Base-by-base conservation (phyloP, 75 land plant genomes). In the Selaginella moellendorffii region DNA sequence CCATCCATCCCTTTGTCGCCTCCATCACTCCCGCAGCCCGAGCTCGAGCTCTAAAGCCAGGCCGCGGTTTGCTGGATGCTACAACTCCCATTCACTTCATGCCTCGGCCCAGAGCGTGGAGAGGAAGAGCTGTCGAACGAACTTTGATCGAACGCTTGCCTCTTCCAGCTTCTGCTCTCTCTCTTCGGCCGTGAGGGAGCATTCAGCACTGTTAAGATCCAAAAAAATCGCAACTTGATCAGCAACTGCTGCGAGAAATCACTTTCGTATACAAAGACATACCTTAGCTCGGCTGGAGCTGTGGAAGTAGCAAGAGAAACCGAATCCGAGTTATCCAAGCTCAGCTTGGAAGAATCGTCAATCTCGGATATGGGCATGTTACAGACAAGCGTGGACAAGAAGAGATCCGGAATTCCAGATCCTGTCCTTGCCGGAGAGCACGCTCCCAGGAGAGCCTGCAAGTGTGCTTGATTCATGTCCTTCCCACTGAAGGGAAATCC, bases 81-180 rank as follows among this genome's bases (percentile, higher is more conserved):
- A n/a, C n/a, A n/a, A n/a, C n/a, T n/a, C n/a, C n/a, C n/a, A n/a
- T n/a, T n/a, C n/a, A n/a, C 14, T 5, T 36, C 46, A 36, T 5
- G 5, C 14, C 46, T 36, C 46, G 5, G 46, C 10, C 46, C 46
- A 36, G 10, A 88, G 66, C 25, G 90, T 83, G 14, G 90, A 86
- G 18, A 86, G 61, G 26, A 89, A 68, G 58, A 86, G 66, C 60
- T 83, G 83, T 66, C 81, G 90, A 53, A 86, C 74, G 69, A 89
- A 89, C 19, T 61, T 76, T 24, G 96, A 86, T 66, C 86, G 79
- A 28, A 72, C 68, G 64, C 81, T 68, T 52, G 82, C 96, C 62
- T 86, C 82, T 29, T 69, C 77, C 31, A 78, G 66, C 74, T 67
- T 90, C 53, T 73, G 77, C 62, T 80, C 84, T 62, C 91, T 81